A percentile compares a stretch with the other conserved stretches of the same genome.
phyloP scores from a whole-genome alignment of 1,284 basidiomycete species.

The Coniferiporia sulphurascens region DNA sequence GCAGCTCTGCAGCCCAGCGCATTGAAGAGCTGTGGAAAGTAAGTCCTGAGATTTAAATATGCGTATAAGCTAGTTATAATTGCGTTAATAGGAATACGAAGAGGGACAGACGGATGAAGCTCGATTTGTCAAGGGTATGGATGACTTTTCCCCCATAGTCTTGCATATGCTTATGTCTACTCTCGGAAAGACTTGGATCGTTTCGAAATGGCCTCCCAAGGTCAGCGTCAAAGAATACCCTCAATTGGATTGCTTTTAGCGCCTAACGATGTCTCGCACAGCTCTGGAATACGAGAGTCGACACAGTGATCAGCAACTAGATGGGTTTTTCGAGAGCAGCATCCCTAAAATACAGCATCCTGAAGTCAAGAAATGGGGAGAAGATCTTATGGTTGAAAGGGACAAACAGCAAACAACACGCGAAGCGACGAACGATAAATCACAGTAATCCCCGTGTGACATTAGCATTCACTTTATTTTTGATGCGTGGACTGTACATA shows the following conservation, averaged over 20 bases:
- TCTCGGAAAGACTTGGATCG: conserved; percentile 91
- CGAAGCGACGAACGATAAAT: neutral
- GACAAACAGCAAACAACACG: neutral
- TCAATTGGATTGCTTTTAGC: too few species aligned
- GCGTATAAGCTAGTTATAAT: neutral
- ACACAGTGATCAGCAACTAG: conserved; percentile 43
- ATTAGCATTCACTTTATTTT: too few species aligned
- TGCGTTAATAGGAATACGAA: conserved; percentile 78
- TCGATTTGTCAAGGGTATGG: conserved; percentile 83
- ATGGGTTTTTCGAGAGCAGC: conserved; percentile 73
- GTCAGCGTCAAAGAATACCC: too few species aligned
- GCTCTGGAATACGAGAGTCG: conserved; percentile 69
- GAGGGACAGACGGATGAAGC: conserved; percentile 77
- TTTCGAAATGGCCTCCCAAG: conserved; percentile 88
- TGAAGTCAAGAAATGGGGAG: conserved; percentile 74
- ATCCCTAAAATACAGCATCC: conserved; percentile 70
- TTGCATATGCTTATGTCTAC: too few species aligned
- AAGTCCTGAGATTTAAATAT: conserved; percentile 21
- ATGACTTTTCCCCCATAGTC: neutral
- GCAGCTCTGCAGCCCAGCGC: conserved; percentile 69
- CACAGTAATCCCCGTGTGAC: too few species aligned
- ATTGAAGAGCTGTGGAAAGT: conserved; percentile 83
- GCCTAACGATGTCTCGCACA: too few species aligned
- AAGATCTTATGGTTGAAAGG: conserved; percentile 57
- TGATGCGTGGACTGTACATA: too few species aligned